Base-by-base conservation (phyloP, 306 rosid genomes). In the Ammopiptanthus mongolicus region DNA sequence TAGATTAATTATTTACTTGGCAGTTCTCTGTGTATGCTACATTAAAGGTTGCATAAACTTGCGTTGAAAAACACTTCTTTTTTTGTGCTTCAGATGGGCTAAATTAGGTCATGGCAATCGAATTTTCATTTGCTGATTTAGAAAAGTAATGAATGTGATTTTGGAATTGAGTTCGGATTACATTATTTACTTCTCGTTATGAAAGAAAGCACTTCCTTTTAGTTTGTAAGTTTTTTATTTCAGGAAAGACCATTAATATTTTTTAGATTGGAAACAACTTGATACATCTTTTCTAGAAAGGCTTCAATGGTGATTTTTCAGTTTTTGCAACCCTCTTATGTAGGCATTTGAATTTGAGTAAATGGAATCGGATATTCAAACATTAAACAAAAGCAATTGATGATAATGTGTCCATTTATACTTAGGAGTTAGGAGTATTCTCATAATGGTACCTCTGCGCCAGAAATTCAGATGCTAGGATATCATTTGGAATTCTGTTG, bases 331-430 rank as follows among this genome's bases (percentile, higher is more conserved):
- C 3, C 51, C 17, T 60, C 50, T 7, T 68, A 0, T 52, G 9
- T 60, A 14, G 29, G 18, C 47, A 11, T 51, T 69, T 61, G 22
- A 37, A 12, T 12, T 71, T 36, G 65, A 67, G 55, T 53, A 46
- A 15, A 53, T 50, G 56, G 77, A 56, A n/a, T 64, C 63, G n/a
- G 13, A 36, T 65, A 28, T 48, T 73, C 63, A 39, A 34, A 78
- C 21, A 61, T 59, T 23, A 51, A 8, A 58, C 36, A 8, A 42
- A 52, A 34, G 34, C 12, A 42, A 8, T 67, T 68, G 42, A 34
- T 48, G 29, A 12, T 68, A 44, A 68, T 39, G 12, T 25, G 8
- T 51, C 51, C 25, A 25, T 60, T 6, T 62, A 14, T 29, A 3
- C 59, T 41, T 59, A 2, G 6, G 18, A 23, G 4, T 41, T 59